A percentile compares a stretch with the other conserved stretches of the same genome.
Conservation (phyloP, 2,329 filamentous ascomycete species). For the Xylariaceae sp. region DNA sequence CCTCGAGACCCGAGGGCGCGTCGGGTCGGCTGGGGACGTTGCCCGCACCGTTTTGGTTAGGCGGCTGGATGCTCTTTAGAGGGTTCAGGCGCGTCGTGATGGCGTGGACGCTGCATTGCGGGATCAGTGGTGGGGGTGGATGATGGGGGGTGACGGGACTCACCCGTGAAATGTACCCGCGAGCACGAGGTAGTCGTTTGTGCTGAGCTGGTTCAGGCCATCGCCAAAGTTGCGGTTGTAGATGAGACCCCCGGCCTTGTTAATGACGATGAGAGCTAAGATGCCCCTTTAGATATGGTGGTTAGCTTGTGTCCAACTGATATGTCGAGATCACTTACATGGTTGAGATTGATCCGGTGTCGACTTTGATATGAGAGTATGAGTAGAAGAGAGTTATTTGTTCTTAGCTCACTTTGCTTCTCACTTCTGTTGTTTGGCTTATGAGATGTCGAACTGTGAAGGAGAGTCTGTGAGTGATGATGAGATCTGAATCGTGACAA, state of each 20-base stretch:
- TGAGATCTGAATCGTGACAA: too few relatives aligned
- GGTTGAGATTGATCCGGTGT: not conserved
- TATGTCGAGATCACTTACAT: conserved; percentile 6
- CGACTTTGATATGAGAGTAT: too few relatives aligned
- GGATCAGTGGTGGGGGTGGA: conserved; percentile 11
- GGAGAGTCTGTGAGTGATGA: too few relatives aligned
- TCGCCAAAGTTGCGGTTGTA: conserved; percentile 94
- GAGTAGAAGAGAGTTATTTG: too few relatives aligned
- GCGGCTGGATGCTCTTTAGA: conserved; percentile 38
- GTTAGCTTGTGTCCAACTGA: conserved; percentile 4
- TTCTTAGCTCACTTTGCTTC: not conserved
- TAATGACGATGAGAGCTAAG: conserved; percentile 93
- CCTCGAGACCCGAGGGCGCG: conserved; percentile 74
- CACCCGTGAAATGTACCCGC: conserved; percentile 97
- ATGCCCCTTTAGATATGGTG: conserved; percentile 62
- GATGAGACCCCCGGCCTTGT: conserved; percentile 94
- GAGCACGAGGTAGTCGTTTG: conserved; percentile 94
- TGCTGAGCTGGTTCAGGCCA: conserved; percentile 78
- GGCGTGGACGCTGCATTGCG: conserved; percentile 54
- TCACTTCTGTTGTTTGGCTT: not conserved
- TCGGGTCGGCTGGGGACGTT: conserved; percentile 49
- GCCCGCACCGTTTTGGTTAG: conserved; percentile 23
- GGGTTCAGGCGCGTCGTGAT: conserved; percentile 61
- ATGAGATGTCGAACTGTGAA: not conserved
- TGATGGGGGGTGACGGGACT: conserved; percentile 18